phyloP scores from a whole-genome alignment of 179 eudicot genomes.

The Silene coronaria region DNA sequence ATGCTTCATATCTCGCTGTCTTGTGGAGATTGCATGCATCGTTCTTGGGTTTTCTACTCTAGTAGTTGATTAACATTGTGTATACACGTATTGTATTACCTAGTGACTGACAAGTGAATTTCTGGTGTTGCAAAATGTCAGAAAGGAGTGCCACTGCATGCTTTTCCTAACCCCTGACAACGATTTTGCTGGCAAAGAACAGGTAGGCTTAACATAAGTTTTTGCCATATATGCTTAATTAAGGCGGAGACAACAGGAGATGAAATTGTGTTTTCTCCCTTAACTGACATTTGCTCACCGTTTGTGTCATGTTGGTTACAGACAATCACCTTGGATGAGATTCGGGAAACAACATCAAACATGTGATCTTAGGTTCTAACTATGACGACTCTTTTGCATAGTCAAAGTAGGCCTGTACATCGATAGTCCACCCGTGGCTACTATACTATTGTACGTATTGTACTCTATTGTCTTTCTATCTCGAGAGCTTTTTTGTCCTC shows the following conservation, averaged over 20 bases:
- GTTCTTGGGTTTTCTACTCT: neutral
- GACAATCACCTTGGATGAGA: slow-evolving; percentile 71
- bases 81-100: neutral
- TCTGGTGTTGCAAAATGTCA: slow-evolving; percentile 29
- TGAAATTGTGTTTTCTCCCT: neutral
- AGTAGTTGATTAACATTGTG: neutral
- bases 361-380: slow-evolving; percentile 33
- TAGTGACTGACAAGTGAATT: neutral
- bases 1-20: neutral
- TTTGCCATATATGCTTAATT: neutral
- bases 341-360: slow-evolving; percentile 61
- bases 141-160: slow-evolving; percentile 99
- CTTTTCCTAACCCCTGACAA: slow-evolving; percentile 92
- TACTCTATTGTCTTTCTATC: neutral
- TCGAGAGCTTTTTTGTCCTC: slow-evolving; percentile 9
- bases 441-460: slow-evolving; percentile 16
- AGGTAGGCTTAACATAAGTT: slow-evolving; percentile 37
- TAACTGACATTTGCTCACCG: neutral
- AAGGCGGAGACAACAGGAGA: neutral
- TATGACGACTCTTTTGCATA: slow-evolving; percentile 8
- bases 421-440: slow-evolving; percentile 15
- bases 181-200: slow-evolving; percentile 91
- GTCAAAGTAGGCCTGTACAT: slow-evolving; percentile 26
- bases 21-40: neutral
- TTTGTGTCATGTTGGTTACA: slow-evolving; percentile 30